Percentiles rank a stretch among this genome's conserved stretches.
Evolutionary conservation across 768 basidiomycete genomes (phyloP).

Genomic region (Piloderma croceum): DNA sequence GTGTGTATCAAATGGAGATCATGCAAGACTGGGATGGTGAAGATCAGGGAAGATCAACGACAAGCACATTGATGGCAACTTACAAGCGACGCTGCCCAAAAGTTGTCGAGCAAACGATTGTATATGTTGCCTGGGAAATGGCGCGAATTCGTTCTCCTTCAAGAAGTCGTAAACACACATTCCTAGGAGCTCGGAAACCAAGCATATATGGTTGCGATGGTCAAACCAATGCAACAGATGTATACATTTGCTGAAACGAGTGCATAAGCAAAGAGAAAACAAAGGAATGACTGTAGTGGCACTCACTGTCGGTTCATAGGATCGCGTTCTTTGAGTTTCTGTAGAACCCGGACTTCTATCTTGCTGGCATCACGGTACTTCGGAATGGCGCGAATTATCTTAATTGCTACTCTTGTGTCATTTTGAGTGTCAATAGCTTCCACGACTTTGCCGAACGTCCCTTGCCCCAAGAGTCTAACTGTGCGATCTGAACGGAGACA

Average conservation of each 20-base stretch:
- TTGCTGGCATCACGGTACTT: constrained; percentile 99
- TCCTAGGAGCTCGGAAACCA: constrained; percentile 92
- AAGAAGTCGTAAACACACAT: constrained; percentile 99
- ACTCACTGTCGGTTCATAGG: constrained; percentile 83
- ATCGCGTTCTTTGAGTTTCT: constrained; percentile 86
- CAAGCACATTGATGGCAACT: constrained; percentile 27
- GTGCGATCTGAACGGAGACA: constrained; percentile 67
- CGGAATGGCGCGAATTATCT: constrained; percentile 96
- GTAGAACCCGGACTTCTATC: constrained; percentile 93
- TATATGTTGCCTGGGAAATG: constrained; percentile 94
- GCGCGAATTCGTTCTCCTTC: constrained; percentile 95
- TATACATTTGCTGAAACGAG: constrained; percentile 81
- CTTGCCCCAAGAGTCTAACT: constrained; percentile 86
- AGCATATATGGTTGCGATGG: constrained; percentile 94
- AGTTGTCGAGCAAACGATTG: constrained; percentile 93
- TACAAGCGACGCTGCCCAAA: constrained; percentile 90
- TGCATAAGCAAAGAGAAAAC: constrained; percentile 17
- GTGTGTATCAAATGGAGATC: constrained; percentile 90
- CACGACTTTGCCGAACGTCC: constrained; percentile 98
- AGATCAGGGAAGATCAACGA: constrained; percentile 4
- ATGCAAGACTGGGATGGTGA: constrained; percentile 67
- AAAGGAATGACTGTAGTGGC: constrained; percentile 6
- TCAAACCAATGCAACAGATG: constrained; percentile 94
- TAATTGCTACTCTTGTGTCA: constrained; percentile 84
- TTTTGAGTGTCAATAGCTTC: constrained; percentile 81